These are phyloP conservation scores for Boletus insuetus DNA, from an alignment of 768 basidiomycete genomes.

Conservation along the genomic window DNA sequence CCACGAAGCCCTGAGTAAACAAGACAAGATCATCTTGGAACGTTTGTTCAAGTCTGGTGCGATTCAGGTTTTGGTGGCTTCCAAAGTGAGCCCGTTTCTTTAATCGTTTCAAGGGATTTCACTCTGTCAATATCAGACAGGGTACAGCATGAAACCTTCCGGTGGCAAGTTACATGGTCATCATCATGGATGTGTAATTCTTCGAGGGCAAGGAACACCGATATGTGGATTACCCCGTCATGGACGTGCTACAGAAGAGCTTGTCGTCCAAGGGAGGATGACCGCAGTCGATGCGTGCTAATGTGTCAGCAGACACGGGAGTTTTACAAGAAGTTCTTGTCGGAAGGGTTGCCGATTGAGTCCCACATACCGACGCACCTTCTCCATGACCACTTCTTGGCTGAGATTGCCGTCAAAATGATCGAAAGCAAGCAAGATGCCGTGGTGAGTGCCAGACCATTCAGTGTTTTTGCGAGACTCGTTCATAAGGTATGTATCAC, in stretches of 20 bases:
- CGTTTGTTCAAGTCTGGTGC: constrained; percentile 91
- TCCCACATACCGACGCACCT: constrained; percentile 88
- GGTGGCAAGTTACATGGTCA: too few relatives aligned
- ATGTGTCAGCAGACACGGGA: constrained; percentile 98
- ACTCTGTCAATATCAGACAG: neutral
- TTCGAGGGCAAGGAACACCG: constrained; percentile 98
- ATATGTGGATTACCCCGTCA: constrained; percentile 96
- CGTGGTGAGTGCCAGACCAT: constrained; percentile 50
- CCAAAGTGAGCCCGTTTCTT: constrained; percentile 57
- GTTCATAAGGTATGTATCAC: neutral
- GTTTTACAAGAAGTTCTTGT: constrained; percentile 98
- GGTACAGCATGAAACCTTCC: too few relatives aligned
- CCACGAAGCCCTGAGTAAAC: constrained; percentile 88
- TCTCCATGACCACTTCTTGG: constrained; percentile 95
- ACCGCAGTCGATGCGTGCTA: constrained; percentile 87
- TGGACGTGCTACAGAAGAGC: constrained; percentile 97
- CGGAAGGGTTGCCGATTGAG: constrained; percentile 96
- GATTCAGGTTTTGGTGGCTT: constrained; percentile 91
- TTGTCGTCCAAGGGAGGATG: constrained; percentile 85
- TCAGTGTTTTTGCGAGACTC: neutral
- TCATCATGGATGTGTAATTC: constrained; percentile 98
- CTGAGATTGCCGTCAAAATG: constrained; percentile 97
- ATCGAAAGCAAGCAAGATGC: constrained; percentile 99
- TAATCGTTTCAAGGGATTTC: neutral
- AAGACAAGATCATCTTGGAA: constrained; percentile 93